phyloP scores from a whole-genome alignment of 139 green algal species.

The Asterochloris sp. region DNA sequence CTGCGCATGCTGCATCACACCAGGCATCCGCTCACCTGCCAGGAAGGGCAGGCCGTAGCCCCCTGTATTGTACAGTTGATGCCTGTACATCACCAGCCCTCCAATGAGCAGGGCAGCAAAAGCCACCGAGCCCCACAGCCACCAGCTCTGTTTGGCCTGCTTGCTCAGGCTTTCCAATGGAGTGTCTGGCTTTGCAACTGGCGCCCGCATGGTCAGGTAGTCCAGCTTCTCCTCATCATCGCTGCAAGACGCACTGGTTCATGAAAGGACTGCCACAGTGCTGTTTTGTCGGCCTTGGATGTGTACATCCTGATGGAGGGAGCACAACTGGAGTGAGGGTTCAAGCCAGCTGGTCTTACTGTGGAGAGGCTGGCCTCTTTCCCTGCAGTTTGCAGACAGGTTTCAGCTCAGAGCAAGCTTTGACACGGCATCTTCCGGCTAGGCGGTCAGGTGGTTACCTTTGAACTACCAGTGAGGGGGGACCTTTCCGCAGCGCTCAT shows the following conservation, averaged over 20 bases:
- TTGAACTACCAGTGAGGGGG: too few relatives aligned
- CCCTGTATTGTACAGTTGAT: constrained; percentile 20
- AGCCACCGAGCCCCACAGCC: constrained; percentile 23
- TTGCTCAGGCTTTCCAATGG: constrained; percentile 8
- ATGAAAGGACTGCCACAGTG: too few relatives aligned
- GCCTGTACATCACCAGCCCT: constrained; percentile 17
- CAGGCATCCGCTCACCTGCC: constrained; percentile 14
- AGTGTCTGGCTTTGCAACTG: not conserved
- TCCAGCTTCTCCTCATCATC: constrained; percentile 7
- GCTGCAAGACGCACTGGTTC: not conserved
- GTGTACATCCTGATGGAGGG: too few relatives aligned
- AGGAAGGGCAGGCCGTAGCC: constrained; percentile 25
- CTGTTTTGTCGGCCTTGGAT: too few relatives aligned
- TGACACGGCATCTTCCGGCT: too few relatives aligned
- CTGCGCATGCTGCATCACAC: not conserved
- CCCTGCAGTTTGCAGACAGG: too few relatives aligned
- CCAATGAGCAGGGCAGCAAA: constrained; percentile 26
- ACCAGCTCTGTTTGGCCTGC: constrained; percentile 25
- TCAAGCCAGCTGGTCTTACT: too few relatives aligned
- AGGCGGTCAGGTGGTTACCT: too few relatives aligned
- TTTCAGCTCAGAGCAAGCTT: too few relatives aligned
- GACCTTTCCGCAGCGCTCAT: too few relatives aligned
- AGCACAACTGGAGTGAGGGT: too few relatives aligned
- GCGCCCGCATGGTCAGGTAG: not conserved
- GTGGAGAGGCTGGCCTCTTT: too few relatives aligned